Evolutionary conservation across 768 basidiomycete species (phyloP).

Genomic region (Cystofilobasidium bisporidii): DNA sequence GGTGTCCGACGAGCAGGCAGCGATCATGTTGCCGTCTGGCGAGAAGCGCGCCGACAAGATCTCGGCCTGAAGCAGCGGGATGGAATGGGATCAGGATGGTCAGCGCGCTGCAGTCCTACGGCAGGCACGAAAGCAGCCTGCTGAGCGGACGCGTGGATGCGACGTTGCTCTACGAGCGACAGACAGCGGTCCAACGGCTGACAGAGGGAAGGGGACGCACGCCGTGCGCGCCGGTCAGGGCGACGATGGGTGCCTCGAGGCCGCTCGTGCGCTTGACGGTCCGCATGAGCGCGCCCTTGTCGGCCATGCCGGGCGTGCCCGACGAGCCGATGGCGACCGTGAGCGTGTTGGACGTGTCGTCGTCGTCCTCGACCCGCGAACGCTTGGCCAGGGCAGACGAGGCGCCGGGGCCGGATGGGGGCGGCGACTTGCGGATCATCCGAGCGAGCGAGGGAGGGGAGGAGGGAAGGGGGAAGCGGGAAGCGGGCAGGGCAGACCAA

Average conservation of each 20-base stretch:
- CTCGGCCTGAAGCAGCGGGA: slow-evolving; percentile 52
- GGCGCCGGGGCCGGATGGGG: slow-evolving; percentile 9
- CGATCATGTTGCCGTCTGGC: slow-evolving; percentile 85
- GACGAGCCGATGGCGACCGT: slow-evolving; percentile 37
- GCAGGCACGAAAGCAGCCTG: too few species aligned
- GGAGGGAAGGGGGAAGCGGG: too few species aligned
- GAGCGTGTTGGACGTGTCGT: slow-evolving; percentile 37
- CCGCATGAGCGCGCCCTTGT: slow-evolving; percentile 54
- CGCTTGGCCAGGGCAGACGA: slow-evolving; percentile 31
- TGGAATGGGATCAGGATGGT: neutral
- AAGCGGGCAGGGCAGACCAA: too few species aligned
- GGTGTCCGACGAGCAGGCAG: slow-evolving; percentile 81
- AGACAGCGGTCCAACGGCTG: neutral
- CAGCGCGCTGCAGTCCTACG: too few species aligned
- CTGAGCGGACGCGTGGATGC: too few species aligned
- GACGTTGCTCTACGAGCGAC: too few species aligned
- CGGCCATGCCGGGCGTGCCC: slow-evolving; percentile 33
- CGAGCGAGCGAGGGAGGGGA: too few species aligned
- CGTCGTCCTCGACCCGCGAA: slow-evolving; percentile 31
- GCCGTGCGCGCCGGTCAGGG: slow-evolving; percentile 73
- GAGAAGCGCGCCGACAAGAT: slow-evolving; percentile 88
- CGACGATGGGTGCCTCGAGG: slow-evolving; percentile 87
- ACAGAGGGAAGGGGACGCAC: slow-evolving; percentile 45
- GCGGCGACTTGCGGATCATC: slow-evolving; percentile 26
- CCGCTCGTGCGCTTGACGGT: slow-evolving; percentile 85